phyloP scores from a whole-genome alignment of 495 filamentous ascomycete species.

The Penicillium nucicola region DNA sequence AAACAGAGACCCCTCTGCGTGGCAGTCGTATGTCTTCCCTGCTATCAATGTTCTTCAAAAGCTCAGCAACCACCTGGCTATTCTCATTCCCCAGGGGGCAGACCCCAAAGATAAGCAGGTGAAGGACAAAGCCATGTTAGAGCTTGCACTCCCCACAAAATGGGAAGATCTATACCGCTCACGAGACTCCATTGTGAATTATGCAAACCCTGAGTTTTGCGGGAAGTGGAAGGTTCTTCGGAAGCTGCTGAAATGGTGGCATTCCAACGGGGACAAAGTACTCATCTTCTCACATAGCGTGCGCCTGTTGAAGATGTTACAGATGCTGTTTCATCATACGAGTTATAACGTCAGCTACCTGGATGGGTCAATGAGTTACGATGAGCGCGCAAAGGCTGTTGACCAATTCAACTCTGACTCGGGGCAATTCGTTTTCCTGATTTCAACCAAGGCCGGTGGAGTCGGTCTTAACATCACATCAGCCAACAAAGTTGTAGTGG shows the following conservation, averaged over 20 bases:
- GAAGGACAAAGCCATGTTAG: constrained; percentile 73
- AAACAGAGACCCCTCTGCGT: constrained; percentile 50
- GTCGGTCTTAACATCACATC: constrained; percentile 93
- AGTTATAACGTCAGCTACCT: constrained; percentile 91
- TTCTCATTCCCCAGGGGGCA: constrained; percentile 70
- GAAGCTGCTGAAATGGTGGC: constrained; percentile 87
- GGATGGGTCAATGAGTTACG: constrained; percentile 82
- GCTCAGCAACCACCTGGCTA: constrained; percentile 86
- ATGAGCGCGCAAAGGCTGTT: constrained; percentile 73
- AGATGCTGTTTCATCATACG: constrained; percentile 82
- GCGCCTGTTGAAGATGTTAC: constrained; percentile 78
- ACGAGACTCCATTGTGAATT: constrained; percentile 76
- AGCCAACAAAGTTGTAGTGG: constrained; percentile 96
- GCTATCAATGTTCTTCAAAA: constrained; percentile 77
- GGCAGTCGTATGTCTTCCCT: constrained; percentile 86
- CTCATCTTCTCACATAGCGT: constrained; percentile 92
- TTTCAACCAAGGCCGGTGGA: constrained; percentile 89
- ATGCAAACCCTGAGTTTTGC: constrained; percentile 87
- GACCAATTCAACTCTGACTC: constrained; percentile 92
- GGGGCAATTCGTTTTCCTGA: constrained; percentile 88
- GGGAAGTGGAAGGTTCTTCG: constrained; percentile 95
- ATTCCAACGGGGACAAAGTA: constrained; percentile 86
- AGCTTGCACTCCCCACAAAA: constrained; percentile 68
- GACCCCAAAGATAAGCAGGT: constrained; percentile 75
- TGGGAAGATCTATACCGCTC: constrained; percentile 76